Base-by-base conservation (phyloP, 169 alveolate species). In the Plasmodium vinckei region DNA sequence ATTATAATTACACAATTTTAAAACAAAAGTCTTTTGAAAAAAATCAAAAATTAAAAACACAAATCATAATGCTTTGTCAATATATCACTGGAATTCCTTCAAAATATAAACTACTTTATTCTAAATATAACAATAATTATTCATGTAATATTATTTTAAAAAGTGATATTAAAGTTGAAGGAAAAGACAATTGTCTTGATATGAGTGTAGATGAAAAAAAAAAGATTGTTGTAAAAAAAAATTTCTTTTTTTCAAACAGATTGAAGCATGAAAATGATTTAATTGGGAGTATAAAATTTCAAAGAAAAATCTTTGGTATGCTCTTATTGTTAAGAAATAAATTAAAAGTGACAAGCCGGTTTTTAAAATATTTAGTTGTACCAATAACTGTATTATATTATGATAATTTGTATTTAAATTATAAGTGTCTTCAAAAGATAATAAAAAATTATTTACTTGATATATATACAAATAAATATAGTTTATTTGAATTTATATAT, bases 371-470 rank as follows among this genome's bases (percentile, higher is more conserved):
- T 51, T 65, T 79, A 17, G 47, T 79, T 39, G 44, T 67, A 19
- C 77, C 89, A 15, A 64, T 79, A 51, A 53, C 49, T 51, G 42
- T 79, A 5, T 47, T 79, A 47, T 79, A 79, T 57, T 79, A 79
- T 54, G 42, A 79, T 54, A 60, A 69, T 60, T 19, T 54, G 2
- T 79, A 79, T 60, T 53, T 79, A 39, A 33, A 60, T 57, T 79
- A 79, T 59, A 79, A 79, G 51, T 79, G 89, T 57, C 42, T 44
- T 25, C 51, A 79, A 42, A 39, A 69, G 56, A 56, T 79, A n/a
- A 21, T 79, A 10, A 33, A 79, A 69, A 79, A 53, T 3, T 79
- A 79, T 65, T 65, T 79, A 46, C 15, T 79, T n/a, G 82, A 65
- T 21, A 9, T 79, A 33, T 65, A 65, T 47, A 39, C 42, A 53